Evolutionary conservation across 1,139 yeast species (phyloP).

Genomic region (Arxiozyma heterogenica): DNA sequence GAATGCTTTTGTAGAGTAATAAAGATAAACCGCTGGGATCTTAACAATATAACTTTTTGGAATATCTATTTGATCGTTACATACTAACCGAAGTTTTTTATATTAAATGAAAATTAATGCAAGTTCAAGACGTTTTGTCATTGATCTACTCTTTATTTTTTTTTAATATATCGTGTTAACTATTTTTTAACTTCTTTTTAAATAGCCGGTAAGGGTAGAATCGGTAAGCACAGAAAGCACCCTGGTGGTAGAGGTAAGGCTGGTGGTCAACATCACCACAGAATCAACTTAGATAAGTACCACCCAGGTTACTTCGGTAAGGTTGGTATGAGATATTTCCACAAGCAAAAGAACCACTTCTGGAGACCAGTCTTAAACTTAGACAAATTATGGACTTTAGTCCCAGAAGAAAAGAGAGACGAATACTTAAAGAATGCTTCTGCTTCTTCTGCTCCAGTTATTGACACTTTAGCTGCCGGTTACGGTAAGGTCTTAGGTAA

Average conservation of each 20-base stretch:
- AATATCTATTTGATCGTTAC: neutral
- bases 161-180: conserved; percentile 10
- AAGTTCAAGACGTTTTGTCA: neutral
- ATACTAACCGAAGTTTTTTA: neutral
- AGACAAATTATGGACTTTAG: conserved; percentile 97
- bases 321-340: conserved; percentile 99
- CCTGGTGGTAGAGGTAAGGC: conserved; percentile 99
- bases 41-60: neutral
- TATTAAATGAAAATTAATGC: neutral
- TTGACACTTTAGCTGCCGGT: conserved; percentile 98
- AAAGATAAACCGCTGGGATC: neutral
- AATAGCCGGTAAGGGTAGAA: conserved; percentile 99
- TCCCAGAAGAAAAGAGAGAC: conserved; percentile 91
- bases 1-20: neutral
- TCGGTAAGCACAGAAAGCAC: conserved; percentile 99
- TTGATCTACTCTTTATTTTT: neutral
- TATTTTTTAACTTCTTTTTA: conserved; percentile 2
- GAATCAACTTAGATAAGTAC: conserved; percentile 99
- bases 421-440: conserved; percentile 82
- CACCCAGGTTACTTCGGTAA: conserved; percentile 99
- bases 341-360: conserved; percentile 91
- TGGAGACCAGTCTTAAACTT: conserved; percentile 98
- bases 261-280: conserved; percentile 99
- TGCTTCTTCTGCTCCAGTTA: conserved; percentile 92
- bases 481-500: conserved; percentile 99